phyloP scores from a whole-genome alignment of 2,329 filamentous ascomycete species.

The Arthrobotrys megalospora region DNA sequence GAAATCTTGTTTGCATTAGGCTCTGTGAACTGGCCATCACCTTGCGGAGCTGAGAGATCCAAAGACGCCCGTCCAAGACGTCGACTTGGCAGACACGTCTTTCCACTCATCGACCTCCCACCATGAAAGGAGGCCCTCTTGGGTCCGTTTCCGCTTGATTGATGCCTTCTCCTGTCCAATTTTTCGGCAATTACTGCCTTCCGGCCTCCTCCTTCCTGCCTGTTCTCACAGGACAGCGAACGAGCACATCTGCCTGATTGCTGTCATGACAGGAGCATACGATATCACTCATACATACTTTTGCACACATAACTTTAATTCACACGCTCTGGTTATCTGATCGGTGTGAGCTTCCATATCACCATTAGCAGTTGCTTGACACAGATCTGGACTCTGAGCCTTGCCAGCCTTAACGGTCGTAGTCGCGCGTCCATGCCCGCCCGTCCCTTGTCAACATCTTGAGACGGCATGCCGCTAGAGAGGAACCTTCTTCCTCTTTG shows the following conservation, averaged over 20 bases:
- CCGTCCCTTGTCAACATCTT: conserved; percentile 15
- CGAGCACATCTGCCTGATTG: conserved; percentile 26
- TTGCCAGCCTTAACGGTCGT: conserved; percentile 44
- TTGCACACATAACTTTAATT: neutral
- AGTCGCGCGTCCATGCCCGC: conserved; percentile 30
- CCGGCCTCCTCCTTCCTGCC: conserved; percentile 18
- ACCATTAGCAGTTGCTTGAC: conserved; percentile 27
- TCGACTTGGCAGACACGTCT: conserved; percentile 51
- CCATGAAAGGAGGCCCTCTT: conserved; percentile 33
- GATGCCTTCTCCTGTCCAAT: conserved; percentile 29
- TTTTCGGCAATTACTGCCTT: conserved; percentile 33
- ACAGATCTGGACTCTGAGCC: conserved; percentile 11
- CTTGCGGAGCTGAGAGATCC: conserved; percentile 19
- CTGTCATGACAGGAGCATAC: conserved; percentile 28
- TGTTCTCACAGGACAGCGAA: conserved; percentile 17
- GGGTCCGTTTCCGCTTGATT: conserved; percentile 42
- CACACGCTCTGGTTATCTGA: neutral
- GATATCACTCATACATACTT: neutral
- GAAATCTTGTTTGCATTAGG: conserved; percentile 25
- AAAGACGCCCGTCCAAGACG: conserved; percentile 13
- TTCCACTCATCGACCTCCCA: conserved; percentile 32
- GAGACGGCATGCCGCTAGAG: conserved; percentile 43
- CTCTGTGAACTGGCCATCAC: conserved; percentile 29
- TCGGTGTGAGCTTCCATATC: conserved; percentile 24
- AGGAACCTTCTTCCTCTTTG: conserved; percentile 28